These are phyloP conservation scores for Ophiostoma sp. DNA, from an alignment of 2,329 filamentous ascomycete genomes.

Conservation along the genomic window DNA sequence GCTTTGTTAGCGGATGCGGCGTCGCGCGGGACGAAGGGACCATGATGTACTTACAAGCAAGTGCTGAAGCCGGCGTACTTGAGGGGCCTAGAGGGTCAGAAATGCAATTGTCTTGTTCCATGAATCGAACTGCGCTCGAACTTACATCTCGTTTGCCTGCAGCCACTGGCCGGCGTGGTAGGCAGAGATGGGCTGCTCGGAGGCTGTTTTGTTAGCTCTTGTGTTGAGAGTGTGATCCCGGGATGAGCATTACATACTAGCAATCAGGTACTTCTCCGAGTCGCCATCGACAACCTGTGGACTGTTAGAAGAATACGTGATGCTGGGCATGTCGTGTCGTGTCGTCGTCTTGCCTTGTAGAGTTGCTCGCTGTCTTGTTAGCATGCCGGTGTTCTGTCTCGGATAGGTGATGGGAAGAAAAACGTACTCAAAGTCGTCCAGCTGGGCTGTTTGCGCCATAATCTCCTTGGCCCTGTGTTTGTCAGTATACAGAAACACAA, in stretches of 20 bases:
- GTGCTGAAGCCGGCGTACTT: slow-evolving; percentile 91
- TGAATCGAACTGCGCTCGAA: too few relatives aligned
- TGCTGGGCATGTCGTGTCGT: too few relatives aligned
- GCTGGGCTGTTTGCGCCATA: slow-evolving; percentile 97
- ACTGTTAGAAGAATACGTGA: too few relatives aligned
- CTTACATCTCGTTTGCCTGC: slow-evolving; percentile 62
- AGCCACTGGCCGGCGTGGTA: slow-evolving; percentile 95
- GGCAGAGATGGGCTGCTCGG: slow-evolving; percentile 89
- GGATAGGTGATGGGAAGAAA: too few relatives aligned
- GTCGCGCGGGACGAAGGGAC: too few relatives aligned
- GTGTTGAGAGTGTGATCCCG: background rate
- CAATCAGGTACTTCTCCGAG: slow-evolving; percentile 75
- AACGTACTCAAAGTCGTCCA: slow-evolving; percentile 76
- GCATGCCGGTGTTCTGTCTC: background rate
- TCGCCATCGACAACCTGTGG: slow-evolving; percentile 68
- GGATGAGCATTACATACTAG: slow-evolving; percentile 22
- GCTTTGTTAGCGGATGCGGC: slow-evolving; percentile 4
- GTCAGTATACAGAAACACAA: background rate
- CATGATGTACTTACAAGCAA: slow-evolving; percentile 54
- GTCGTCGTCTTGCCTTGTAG: slow-evolving; percentile 51
- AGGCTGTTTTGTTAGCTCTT: slow-evolving; percentile 38
- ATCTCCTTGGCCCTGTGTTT: slow-evolving; percentile 60
- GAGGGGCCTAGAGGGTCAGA: slow-evolving; percentile 51
- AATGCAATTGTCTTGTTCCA: too few relatives aligned
- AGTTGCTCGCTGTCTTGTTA: slow-evolving; percentile 62